Evolutionary conservation across 73 alveolate species (phyloP), one percentile per base, ranked within the genome.

Genomic region (Urostyla sp.): DNA sequence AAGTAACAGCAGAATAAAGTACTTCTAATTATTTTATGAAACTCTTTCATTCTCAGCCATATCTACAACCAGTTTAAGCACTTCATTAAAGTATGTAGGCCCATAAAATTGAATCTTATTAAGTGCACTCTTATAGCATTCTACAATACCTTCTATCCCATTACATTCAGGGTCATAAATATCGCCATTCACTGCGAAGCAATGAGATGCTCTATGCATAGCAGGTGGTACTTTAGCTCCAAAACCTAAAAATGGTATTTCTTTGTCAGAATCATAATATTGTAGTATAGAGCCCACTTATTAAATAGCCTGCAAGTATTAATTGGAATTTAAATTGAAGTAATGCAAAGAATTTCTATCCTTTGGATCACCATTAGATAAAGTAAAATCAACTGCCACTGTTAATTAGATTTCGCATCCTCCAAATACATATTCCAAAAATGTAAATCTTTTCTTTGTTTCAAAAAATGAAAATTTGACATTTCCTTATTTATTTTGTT

Each of bases 171-270:
- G 99, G 61, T 88, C 82, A 48, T 87, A 90, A 11, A 87, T 79
- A 77, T 95, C 78, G n/a, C 98, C 98, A 69, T 92, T 95, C 34
- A 96, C 61, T 13, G 98, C 97, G 76, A 95, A 96, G 79, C 99
- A 95, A 72, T 92, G 94, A 40, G 98, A 91, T 0, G 88, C 94
- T 0, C 80, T 84, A 58, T 89, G 59, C 35, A 52, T 34, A 76
- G 53, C 37, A 13, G 92, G 93, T 21, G 94, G 95, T 20, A 96
- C 80, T 45, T 83, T 89, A 0, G 98, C 99, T 16, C 99, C 98
- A 76, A 96, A 96, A 0, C 99, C 99, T 84, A 75, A 96, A 27
- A 94, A 92, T 11, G 99, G 99, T 55, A 94, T 85, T 60, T 73
- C 53, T 67, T 94, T 95, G 67, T 96, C 99, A 43, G 91, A 74